Evolutionary conservation across 805 yeast genomes (phyloP).

Genomic region (fission yeast (Schizosaccharomyces pombe)): ASM294v3 CU329670.1:2148501-2149000

Average conservation of each 20-base stretch:
- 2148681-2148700: slow-evolving; percentile 66
- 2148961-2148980: slow-evolving; percentile 56
- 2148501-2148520: slow-evolving; percentile 97
- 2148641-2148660: slow-evolving; percentile 39
- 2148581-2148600: slow-evolving; percentile 53
- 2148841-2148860: slow-evolving; percentile 78
- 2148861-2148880: slow-evolving; percentile 73
- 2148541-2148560: slow-evolving; percentile 76
- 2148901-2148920: slow-evolving; percentile 79
- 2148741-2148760: slow-evolving; percentile 35
- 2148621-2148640: slow-evolving; percentile 83
- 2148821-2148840: slow-evolving; percentile 99
- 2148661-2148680: slow-evolving; percentile 46
- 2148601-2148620: slow-evolving; percentile 27
- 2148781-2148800: slow-evolving; percentile 50
- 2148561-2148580: slow-evolving; percentile 83
- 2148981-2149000: slow-evolving; percentile 86
- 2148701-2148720: slow-evolving; percentile 39
- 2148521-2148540: slow-evolving; percentile 75
- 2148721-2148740: slow-evolving; percentile 37
- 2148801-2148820: slow-evolving; percentile 83
- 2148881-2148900: slow-evolving; percentile 79
- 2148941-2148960: slow-evolving; percentile 52
- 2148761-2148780: slow-evolving; percentile 20
- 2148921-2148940: slow-evolving; percentile 72